Conservation (phyloP, 805 yeast species). For the Candida xiaguanensis region DNA sequence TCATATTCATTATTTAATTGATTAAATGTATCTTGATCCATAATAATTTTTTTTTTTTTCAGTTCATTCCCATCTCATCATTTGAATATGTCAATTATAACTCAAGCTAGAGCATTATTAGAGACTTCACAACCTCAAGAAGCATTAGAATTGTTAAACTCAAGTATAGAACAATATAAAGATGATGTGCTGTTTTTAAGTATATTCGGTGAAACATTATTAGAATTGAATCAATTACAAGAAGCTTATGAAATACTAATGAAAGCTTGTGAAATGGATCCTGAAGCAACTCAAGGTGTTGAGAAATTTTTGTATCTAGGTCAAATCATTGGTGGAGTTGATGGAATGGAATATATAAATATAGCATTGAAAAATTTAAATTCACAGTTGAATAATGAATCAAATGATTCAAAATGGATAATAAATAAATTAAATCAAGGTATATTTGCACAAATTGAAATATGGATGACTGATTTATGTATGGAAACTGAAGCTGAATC, state of each 20-base stretch:
- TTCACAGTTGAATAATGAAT: constrained; percentile 35
- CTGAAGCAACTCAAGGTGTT: constrained; percentile 58
- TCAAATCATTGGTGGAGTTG: constrained; percentile 80
- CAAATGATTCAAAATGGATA: constrained; percentile 19
- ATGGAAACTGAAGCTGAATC: constrained; percentile 88
- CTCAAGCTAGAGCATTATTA: constrained; percentile 41
- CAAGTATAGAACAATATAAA: constrained; percentile 35
- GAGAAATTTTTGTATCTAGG: constrained; percentile 90
- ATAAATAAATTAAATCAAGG: constrained; percentile 69
- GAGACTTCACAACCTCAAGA: constrained; percentile 49
- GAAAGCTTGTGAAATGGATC: constrained; percentile 65
- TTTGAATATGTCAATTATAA: constrained; percentile 9
- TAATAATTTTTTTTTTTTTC: background rate
- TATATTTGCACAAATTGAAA: constrained; percentile 80
- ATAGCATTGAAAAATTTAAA: constrained; percentile 62
- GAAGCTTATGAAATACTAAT: constrained; percentile 64
- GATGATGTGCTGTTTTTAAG: constrained; percentile 48
- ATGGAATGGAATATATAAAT: constrained; percentile 62
- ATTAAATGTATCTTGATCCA: constrained; percentile 4
- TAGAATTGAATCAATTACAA: constrained; percentile 79
- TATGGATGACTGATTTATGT: constrained; percentile 97
- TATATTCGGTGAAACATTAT: constrained; percentile 67
- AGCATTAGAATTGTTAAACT: constrained; percentile 51
- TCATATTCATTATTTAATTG: constrained; percentile 45
- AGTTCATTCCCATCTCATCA: background rate